Base-by-base conservation (phyloP, 805 yeast genomes). In the Ogataea trehaloabstinens region DNA sequence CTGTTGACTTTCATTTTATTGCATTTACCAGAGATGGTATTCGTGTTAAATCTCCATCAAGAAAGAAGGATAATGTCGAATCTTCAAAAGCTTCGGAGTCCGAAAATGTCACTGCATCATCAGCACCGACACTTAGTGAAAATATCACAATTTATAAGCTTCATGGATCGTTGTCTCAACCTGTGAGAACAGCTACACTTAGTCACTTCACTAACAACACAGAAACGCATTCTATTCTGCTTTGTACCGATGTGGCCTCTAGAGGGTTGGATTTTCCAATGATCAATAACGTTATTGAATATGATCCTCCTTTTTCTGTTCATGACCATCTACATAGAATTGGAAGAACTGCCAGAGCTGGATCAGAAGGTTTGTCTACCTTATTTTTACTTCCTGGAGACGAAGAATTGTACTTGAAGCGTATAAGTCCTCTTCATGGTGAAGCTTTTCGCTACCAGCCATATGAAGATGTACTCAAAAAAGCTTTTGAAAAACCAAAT, bases 321-420 rank as follows among this genome's bases (percentile, higher is more conserved):
- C 97, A 89, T 46, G 99, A 93, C 58, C 99, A 93, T 71, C 68
- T 93, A 42, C 99, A 93, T 63, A 76, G 99, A 63, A 86, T 90
- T 40, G 99, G 99, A 38, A 80, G 99, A 68, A 89, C 98, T 10
- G 99, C 99, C 6, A 81, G 99, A 67, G 95, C 95, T n/a, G 99
- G 99, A 46, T 74, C 80, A 31, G 63, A 68, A 28, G 99, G 99
- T 60, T 72, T 72, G 27, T 85, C 97, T 1, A 60, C 79, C 2
- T 63, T 93, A 41, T 88, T 91, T 55, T 67, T 93, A 29, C 67
- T 91, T 22, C 99, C 99, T 1, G 95, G 96, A 1, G 74, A 69
- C 43, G 98, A 91, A 62, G 98, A 91, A 65, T 80, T 78, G 11
- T 91, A 89, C 55, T 68, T 84, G 45, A 85, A 79, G 17, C 75